Conservation (phyloP, 1,139 yeast species). For the Diutina catenulata region DNA sequence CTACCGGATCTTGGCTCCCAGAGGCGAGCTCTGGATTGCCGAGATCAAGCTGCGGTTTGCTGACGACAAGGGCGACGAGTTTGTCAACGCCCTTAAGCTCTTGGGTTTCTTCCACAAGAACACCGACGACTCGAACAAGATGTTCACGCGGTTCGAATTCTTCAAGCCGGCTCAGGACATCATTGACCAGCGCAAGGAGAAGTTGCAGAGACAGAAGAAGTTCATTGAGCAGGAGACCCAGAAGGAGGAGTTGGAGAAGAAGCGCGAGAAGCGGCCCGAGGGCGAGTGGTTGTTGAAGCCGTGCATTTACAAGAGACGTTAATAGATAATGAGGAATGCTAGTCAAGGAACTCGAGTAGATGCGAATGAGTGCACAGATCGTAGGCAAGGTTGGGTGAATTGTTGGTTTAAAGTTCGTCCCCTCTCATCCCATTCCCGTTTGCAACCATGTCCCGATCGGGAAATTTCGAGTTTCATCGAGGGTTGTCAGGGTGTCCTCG, state of each 20-base stretch:
- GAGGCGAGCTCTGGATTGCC: slow-evolving; percentile 95
- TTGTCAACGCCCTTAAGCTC: slow-evolving; percentile 63
- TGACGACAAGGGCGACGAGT: slow-evolving; percentile 60
- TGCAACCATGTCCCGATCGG: no score
- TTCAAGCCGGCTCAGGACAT: slow-evolving; percentile 75
- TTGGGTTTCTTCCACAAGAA: slow-evolving; percentile 80
- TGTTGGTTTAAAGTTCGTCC: no score
- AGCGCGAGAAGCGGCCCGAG: slow-evolving; percentile 51
- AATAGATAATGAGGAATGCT: slow-evolving; percentile 7
- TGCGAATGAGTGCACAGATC: no score
- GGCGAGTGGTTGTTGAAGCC: slow-evolving; percentile 90
- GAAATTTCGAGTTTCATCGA: no score
- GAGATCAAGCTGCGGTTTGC: slow-evolving; percentile 89
- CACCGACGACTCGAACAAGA: slow-evolving; percentile 80
- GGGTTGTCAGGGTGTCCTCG: no score
- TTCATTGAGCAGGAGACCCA: slow-evolving; percentile 63
- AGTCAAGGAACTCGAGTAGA: no score
- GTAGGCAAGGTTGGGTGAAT: no score
- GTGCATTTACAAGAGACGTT: slow-evolving; percentile 88
- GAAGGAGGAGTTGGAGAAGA: slow-evolving; percentile 43
- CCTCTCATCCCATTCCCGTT: no score
- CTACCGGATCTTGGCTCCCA: slow-evolving; percentile 70
- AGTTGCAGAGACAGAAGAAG: slow-evolving; percentile 51
- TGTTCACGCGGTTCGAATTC: slow-evolving; percentile 92
- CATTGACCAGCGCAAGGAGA: slow-evolving; percentile 51